A percentile compares a stretch with the other conserved stretches of the same genome.
Conservation (phyloP, 192 early-diverging fungal species). For the Allomyces macrogynus region DNA sequence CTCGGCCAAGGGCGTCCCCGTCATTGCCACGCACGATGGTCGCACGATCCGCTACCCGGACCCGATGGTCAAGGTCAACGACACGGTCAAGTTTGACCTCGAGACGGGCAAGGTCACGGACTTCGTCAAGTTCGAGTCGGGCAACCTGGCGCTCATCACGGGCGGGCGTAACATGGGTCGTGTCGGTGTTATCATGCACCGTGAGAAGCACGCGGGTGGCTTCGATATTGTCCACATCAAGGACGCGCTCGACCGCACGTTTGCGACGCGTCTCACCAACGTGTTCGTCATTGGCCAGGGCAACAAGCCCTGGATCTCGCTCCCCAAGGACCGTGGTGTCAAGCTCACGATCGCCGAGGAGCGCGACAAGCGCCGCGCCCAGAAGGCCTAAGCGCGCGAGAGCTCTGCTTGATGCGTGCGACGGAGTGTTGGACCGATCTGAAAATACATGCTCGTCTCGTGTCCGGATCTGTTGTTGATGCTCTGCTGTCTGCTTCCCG, state of each 20-base stretch:
- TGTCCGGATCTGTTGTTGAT: no score
- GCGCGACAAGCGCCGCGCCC: slow-evolving; percentile 65
- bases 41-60: slow-evolving; percentile 99
- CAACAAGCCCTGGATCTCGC: slow-evolving; percentile 84
- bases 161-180: slow-evolving; percentile 98
- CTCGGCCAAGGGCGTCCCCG: slow-evolving; percentile 89
- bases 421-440: no score
- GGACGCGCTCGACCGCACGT: slow-evolving; percentile 82
- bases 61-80: slow-evolving; percentile 97
- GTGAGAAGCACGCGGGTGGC: slow-evolving; percentile 90
- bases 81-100: slow-evolving; percentile 92
- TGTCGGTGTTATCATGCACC: slow-evolving; percentile 87
- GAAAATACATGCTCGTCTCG: no score
- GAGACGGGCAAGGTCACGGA: slow-evolving; percentile 81
- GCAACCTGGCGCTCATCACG: slow-evolving; percentile 91
- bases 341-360: slow-evolving; percentile 98
- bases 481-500: no score
- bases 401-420: no score
- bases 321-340: slow-evolving; percentile 98
- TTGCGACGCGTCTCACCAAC: slow-evolving; percentile 95
- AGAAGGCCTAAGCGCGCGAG: no score
- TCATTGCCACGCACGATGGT: slow-evolving; percentile 94
- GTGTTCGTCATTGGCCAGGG: slow-evolving; percentile 67
- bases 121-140: slow-evolving; percentile 92
- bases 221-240: slow-evolving; percentile 99